phyloP scores from a whole-genome alignment of 805 yeast genomes.

The Saturnispora dispora region DNA sequence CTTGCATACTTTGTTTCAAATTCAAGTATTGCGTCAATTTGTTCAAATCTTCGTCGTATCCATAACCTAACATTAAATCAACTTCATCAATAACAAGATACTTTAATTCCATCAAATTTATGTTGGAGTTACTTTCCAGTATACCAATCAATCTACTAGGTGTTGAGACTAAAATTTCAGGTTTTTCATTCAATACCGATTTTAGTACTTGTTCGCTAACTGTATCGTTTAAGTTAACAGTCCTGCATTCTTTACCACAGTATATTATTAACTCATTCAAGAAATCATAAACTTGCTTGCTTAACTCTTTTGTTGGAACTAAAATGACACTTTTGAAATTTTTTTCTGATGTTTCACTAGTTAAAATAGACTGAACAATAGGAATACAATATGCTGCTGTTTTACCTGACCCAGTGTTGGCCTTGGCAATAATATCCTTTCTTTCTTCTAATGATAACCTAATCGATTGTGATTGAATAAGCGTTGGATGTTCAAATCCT shows the following conservation, averaged over 20 bases:
- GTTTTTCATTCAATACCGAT: slow-evolving; percentile 61
- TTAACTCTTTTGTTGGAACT: slow-evolving; percentile 90
- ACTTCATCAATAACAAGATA: slow-evolving; percentile 91
- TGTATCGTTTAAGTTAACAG: slow-evolving; percentile 54
- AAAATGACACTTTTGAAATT: slow-evolving; percentile 54
- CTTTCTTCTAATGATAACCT: slow-evolving; percentile 85
- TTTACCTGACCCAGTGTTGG: slow-evolving; percentile 94
- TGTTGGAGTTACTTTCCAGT: slow-evolving; percentile 36
- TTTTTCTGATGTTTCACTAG: slow-evolving; percentile 24
- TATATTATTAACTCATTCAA: slow-evolving; percentile 57
- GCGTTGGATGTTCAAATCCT: slow-evolving; percentile 80
- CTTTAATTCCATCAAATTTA: slow-evolving; percentile 48
- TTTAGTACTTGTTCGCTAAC: slow-evolving; percentile 61
- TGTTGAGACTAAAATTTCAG: slow-evolving; percentile 78
- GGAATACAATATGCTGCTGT: slow-evolving; percentile 89
- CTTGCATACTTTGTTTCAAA: slow-evolving; percentile 68
- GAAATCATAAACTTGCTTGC: slow-evolving; percentile 74
- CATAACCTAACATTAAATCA: slow-evolving; percentile 81
- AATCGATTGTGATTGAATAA: slow-evolving; percentile 85
- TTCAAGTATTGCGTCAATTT: slow-evolving; percentile 56
- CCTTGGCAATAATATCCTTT: slow-evolving; percentile 87
- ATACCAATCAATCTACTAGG: slow-evolving; percentile 65
- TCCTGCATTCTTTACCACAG: slow-evolving; percentile 57
- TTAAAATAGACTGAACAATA: slow-evolving; percentile 65
- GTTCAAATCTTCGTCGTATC: slow-evolving; percentile 77